Evolutionary conservation across 495 filamentous ascomycete genomes (phyloP), one percentile per base, ranked within the genome.

Genomic region (Cairneyella variabilis): DNA sequence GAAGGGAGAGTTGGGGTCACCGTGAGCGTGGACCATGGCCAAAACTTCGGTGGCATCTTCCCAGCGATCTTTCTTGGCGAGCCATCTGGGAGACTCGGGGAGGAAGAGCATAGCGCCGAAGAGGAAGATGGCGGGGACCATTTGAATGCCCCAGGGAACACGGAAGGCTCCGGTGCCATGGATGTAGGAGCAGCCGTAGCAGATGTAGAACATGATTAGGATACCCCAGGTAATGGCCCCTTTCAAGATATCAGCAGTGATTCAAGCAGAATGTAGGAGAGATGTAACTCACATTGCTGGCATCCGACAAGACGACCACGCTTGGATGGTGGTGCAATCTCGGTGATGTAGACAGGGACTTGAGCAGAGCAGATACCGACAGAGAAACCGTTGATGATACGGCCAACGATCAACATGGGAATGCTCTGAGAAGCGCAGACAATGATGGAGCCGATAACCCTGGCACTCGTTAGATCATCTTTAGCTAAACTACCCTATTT

Each of bases 211-310:
- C 86, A 91, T 89, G 64, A 90, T 89, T 54, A 90, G 54, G 56
- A 90, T 89, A 64, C 88, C 88, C 83, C 84, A 88, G 48, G 83
- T 88, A 56, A 90, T 88, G 39, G 86, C 81, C 85, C 86, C 58
- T 60, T 25, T 38, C 12, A 23, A 26, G 12, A 20, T 30, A 11
- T 28, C 37, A 28, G 48, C 46, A 21, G 3, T 34, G n/a, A n/a
- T 23, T 30, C 1, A 3, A 22, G 48, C 40, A 39, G 26, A 9
- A 23, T 0, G n/a, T 5, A 7, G 14, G 6, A 14, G 8, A 22
- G 14, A 18, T 5, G 12, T n/a, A 3, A 46, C 58, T 56, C 42
- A 60, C 58, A 88, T 69, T 89, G 86, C 57, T 90, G 83, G 53
- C 81, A 71, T 28, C 84, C 83, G 26, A 89, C 80, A 14, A 92